Percentiles rank a stretch among this genome's conserved stretches.
Evolutionary conservation across 208 protist species (phyloP).

Genomic region (Blastocrithidia nonstop): DNA sequence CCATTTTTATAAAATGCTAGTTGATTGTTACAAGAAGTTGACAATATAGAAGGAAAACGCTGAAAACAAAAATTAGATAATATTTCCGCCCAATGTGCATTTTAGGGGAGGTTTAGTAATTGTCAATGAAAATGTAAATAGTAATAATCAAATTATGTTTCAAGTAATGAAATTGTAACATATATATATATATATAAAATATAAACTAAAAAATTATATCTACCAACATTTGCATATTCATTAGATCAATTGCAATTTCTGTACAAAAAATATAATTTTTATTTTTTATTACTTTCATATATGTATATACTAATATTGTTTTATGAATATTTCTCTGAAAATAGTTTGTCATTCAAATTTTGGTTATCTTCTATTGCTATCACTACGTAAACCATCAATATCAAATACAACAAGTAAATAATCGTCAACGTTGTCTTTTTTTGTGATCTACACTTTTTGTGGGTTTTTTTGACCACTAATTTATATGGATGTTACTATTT

Average conservation of each 20-base stretch:
- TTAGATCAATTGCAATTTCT: no score
- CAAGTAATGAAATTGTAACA: not conserved
- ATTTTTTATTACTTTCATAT: no score
- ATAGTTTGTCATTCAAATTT: slow-evolving; percentile 2
- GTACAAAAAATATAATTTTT: no score
- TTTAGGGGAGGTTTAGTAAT: slow-evolving; percentile 4
- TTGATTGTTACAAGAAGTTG: not conserved
- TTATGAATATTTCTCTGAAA: not conserved
- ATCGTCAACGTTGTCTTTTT: not conserved
- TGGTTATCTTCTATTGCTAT: not conserved
- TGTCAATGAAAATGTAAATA: not conserved
- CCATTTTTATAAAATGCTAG: slow-evolving; percentile 10
- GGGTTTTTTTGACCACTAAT: no score
- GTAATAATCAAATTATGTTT: not conserved
- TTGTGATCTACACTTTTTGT: not conserved
- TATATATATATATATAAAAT: no score
- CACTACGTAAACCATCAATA: not conserved
- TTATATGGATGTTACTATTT: no score
- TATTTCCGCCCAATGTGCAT: not conserved
- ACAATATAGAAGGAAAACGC: not conserved
- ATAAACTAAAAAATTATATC: no score
- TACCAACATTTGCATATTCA: no score
- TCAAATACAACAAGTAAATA: slow-evolving; percentile 1
- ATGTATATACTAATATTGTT: not conserved
- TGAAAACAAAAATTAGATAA: not conserved